A percentile compares a stretch with the other conserved stretches of the same genome.
phyloP scores from a whole-genome alignment of 2,329 filamentous ascomycete genomes.

The Amesomyces nigricolor region DNA sequence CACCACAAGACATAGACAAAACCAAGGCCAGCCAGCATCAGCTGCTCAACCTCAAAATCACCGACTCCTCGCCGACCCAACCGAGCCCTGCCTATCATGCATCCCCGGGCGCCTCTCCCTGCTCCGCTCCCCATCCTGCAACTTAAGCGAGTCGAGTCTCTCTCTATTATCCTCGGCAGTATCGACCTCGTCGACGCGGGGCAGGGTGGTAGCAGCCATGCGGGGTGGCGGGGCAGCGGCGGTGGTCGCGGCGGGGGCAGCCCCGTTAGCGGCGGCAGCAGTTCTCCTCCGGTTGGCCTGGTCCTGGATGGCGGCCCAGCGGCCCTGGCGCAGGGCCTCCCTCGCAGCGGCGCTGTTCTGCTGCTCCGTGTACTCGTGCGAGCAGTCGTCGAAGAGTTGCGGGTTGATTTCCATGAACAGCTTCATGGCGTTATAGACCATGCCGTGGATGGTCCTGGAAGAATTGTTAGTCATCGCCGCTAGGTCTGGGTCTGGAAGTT shows the following conservation, averaged over 20 bases:
- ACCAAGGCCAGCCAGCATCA: not conserved
- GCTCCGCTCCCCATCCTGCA: constrained; percentile 70
- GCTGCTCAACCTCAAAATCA: constrained; percentile 27
- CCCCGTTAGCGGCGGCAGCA: constrained; percentile 31
- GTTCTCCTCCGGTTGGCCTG: constrained; percentile 66
- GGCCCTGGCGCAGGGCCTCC: constrained; percentile 73
- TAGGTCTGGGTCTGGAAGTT: not conserved
- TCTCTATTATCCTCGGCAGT: constrained; percentile 78
- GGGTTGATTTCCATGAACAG: constrained; percentile 99
- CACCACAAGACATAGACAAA: not conserved
- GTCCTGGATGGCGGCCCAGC: constrained; percentile 82
- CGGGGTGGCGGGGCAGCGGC: constrained; percentile 31
- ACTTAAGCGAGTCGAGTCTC: constrained; percentile 79
- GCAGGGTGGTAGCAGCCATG: constrained; percentile 33
- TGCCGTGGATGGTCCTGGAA: constrained; percentile 89
- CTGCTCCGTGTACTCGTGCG: constrained; percentile 94
- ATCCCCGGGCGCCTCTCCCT: constrained; percentile 45
- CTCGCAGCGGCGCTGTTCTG: constrained; percentile 87
- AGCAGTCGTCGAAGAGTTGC: constrained; percentile 96
- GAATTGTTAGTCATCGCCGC: constrained; percentile 29
- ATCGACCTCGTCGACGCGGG: constrained; percentile 69
- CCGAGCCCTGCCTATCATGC: constrained; percentile 57
- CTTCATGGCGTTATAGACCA: constrained; percentile 99
- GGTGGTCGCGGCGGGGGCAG: constrained; percentile 26
- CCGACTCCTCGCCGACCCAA: constrained; percentile 48